Conservation (phyloP, 352 stramenopile species). For the Pythium rishiriense region DNA sequence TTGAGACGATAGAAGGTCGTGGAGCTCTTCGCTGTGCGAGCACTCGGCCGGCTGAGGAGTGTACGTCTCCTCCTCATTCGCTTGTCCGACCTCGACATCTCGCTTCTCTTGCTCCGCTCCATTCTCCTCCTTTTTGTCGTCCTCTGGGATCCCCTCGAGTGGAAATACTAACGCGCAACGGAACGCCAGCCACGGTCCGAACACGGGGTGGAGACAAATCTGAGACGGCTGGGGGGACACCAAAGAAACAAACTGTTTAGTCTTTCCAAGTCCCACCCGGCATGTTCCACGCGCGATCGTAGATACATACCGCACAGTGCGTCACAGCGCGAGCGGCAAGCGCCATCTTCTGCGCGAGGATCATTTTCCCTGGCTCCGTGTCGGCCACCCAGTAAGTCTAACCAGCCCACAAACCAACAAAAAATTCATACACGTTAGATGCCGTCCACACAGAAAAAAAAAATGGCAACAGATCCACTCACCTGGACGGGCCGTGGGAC, state of each 20-base stretch:
- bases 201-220: conserved; percentile 56
- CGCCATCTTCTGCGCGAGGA: conserved; percentile 71
- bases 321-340: conserved; percentile 46
- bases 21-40: conserved; percentile 40
- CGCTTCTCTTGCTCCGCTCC: background rate
- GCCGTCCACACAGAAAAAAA: background rate
- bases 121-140: conserved; percentile 17
- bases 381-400: conserved; percentile 73
- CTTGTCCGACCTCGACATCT: background rate
- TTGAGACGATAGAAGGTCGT: conserved; percentile 38
- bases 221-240: conserved; percentile 46
- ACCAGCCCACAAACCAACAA: background rate
- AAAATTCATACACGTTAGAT: background rate
- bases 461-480: background rate
- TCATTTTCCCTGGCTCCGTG: conserved; percentile 68
- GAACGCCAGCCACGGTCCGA: conserved; percentile 71
- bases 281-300: background rate
- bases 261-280: background rate
- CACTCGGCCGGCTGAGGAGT: conserved; percentile 32
- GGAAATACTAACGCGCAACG: conserved; percentile 60
- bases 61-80: background rate
- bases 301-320: conserved; percentile 39
- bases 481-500: conserved; percentile 33
- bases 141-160: conserved; percentile 29
- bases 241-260: background rate